phyloP scores from a whole-genome alignment of 1,284 basidiomycete species.

The Heliocybe sulcata region DNA sequence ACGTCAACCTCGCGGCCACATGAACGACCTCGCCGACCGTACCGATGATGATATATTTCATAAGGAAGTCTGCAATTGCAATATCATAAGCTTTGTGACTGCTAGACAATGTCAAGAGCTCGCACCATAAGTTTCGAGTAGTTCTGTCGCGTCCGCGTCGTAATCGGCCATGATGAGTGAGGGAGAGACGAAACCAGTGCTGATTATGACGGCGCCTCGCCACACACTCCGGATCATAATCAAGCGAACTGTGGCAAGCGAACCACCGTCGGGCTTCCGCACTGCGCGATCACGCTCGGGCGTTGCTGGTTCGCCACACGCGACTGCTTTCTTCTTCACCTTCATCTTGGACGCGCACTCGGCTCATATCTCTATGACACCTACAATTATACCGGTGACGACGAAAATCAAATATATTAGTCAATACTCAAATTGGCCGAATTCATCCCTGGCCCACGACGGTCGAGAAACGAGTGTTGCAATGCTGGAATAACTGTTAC shows the following conservation, averaged over 20 bases:
- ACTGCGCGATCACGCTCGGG: not conserved
- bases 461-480: too few species aligned
- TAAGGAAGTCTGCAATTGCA: conserved; percentile 67
- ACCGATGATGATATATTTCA: conserved; percentile 98
- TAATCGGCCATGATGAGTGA: conserved; percentile 50
- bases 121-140: conserved; percentile 88
- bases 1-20: not conserved
- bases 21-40: conserved; percentile 11
- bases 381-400: too few species aligned
- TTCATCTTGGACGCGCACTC: not conserved
- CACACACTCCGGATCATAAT: not conserved
- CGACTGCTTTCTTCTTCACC: not conserved
- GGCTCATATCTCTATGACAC: not conserved
- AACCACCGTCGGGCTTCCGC: not conserved
- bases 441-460: too few species aligned
- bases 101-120: not conserved
- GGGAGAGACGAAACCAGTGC: conserved; percentile 4
- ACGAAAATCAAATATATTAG: too few species aligned
- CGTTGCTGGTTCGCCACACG: too few species aligned
- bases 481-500: too few species aligned
- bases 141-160: conserved; percentile 77
- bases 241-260: too few species aligned
- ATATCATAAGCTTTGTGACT: not conserved
- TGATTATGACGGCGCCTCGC: not conserved
- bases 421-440: too few species aligned